Base-by-base conservation (phyloP, 805 yeast genomes). In the Yarrowia hollandica region DNA sequence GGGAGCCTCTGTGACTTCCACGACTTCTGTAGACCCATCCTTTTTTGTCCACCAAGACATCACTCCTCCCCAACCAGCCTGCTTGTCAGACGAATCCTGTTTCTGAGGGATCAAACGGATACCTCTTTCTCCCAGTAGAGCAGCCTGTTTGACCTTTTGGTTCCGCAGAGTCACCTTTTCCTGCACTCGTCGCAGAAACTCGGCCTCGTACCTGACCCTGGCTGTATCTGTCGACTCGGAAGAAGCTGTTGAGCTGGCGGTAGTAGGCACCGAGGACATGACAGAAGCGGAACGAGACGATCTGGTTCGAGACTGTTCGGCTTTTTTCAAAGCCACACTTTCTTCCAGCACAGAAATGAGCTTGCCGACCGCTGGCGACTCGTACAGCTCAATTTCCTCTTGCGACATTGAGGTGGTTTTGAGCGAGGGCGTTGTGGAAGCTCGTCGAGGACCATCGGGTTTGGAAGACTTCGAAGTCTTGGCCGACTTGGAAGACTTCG, bases 111-210 rank as follows among this genome's bases (percentile, higher is more conserved):
- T 16, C 12, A 48, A 16, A 1, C 15, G 10, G 10, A 48, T 48
- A n/a, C 55, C 55, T 10, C 22, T 9, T 16, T 31, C 55, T 5
- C 39, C 39, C 3, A 48, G 39, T 3, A 31, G 30, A 21, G 55
- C 55, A 0, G 55, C 55, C 21, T 48, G 55, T n/a, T 48, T 48
- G 22, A 48, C 39, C 30, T 48, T 48, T n/a, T 48, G 55, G 55
- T 48, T 48, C 11, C 38, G 55, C 4, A 33, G 21, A 18, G 11
- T 22, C 8, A 48, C 55, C 25, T 33, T 31, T n/a, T 28, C 23
- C 6, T 28, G 12, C 5, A 44, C 52, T 9, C 35, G 23, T 28
- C 52, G 2, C 8, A 44, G 25, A 19, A 44, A 44, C 35, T 44
- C 52, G 4, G 52, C 35, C 18, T 44, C 52, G 52, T 44, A 44